Evolutionary conservation across 345 rosid genomes (phyloP).

Genomic region (Salix brachista): DNA sequence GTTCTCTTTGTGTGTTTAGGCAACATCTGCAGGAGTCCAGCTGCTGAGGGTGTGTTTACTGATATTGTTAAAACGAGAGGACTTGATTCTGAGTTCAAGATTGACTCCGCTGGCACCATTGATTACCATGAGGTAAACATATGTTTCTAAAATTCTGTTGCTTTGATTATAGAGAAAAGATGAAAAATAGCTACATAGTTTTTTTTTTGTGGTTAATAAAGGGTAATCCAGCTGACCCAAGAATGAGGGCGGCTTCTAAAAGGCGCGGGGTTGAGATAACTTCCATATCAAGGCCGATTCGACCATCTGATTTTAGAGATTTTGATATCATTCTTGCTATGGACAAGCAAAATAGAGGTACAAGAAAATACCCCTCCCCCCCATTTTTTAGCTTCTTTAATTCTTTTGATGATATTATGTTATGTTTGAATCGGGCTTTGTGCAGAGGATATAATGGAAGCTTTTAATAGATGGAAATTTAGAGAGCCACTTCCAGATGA

Average conservation of each 20-base stretch:
- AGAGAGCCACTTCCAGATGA: conserved; percentile 58
- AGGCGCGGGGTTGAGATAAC: conserved; percentile 84
- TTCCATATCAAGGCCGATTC: conserved; percentile 83
- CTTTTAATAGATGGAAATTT: conserved; percentile 72
- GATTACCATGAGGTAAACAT: conserved; percentile 72
- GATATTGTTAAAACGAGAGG: conserved; percentile 72
- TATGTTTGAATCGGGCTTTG: not conserved
- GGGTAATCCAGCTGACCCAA: conserved; percentile 87
- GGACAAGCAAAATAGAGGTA: conserved; percentile 84
- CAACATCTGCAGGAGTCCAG: conserved; percentile 92
- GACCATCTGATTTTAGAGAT: conserved; percentile 72
- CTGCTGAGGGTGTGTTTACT: conserved; percentile 91
- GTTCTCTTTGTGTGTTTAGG: conserved; percentile 91
- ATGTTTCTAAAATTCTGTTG: not conserved
- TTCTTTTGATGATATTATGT: not conserved
- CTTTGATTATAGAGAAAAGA: not conserved
- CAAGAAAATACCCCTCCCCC: not conserved
- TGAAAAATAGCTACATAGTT: not conserved
- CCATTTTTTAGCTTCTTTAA: not conserved
- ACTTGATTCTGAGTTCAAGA: conserved; percentile 59
- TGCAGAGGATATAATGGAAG: conserved; percentile 70
- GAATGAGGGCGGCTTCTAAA: conserved; percentile 86
- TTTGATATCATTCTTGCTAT: conserved; percentile 91
- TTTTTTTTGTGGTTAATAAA: conserved; percentile 10
- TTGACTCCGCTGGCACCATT: conserved; percentile 95